Conservation (phyloP, 768 basidiomycete genomes). For the Tricholoma terreum region DNA sequence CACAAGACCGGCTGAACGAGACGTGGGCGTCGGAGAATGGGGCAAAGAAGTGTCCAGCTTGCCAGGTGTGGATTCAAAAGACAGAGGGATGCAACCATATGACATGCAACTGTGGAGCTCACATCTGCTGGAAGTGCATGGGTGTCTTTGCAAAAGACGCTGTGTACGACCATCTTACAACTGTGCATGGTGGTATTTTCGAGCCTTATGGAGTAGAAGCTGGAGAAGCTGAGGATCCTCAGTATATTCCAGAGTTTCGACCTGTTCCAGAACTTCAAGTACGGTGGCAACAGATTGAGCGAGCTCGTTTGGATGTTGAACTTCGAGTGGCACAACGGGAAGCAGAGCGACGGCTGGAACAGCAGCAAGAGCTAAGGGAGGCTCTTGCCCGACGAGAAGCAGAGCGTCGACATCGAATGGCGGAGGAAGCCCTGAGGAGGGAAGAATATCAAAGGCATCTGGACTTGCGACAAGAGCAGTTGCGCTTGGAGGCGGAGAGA, state of each 20-base stretch:
- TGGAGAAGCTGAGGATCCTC: background rate
- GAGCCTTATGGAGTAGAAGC: background rate
- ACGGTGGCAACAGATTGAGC: background rate
- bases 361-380: background rate
- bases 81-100: slow-evolving; percentile 56
- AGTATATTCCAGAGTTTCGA: too few species aligned
- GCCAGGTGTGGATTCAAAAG: slow-evolving; percentile 45
- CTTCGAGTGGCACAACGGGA: background rate
- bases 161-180: background rate
- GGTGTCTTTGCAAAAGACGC: slow-evolving; percentile 30
- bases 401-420: background rate
- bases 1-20: slow-evolving; percentile 40
- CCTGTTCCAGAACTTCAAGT: background rate
- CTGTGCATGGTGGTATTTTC: slow-evolving; percentile 4
- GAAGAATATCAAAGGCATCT: background rate
- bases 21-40: slow-evolving; percentile 36
- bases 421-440: background rate
- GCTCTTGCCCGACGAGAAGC: background rate
- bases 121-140: slow-evolving; percentile 58
- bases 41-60: slow-evolving; percentile 47
- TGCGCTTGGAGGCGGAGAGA: slow-evolving; percentile 9
- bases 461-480: background rate
- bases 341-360: background rate
- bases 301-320: background rate
- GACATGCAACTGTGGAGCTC: slow-evolving; percentile 46